phyloP scores from a whole-genome alignment of 2,329 filamentous ascomycete genomes.

The Colletotrichum truncatum region DNA sequence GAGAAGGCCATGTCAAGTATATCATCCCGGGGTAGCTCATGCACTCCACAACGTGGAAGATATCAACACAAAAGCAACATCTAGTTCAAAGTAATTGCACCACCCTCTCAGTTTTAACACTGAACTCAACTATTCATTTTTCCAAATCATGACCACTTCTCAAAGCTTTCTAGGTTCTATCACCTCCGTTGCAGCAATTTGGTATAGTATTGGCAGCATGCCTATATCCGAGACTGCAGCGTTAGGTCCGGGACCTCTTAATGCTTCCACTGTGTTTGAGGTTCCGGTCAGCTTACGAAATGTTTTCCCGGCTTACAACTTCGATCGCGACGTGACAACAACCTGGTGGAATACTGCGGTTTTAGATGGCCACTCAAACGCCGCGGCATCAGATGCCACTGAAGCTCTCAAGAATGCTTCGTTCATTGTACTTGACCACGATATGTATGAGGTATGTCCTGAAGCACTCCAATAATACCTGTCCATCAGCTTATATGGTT shows the following conservation, averaged over 20 bases:
- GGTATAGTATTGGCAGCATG: conserved; percentile 16
- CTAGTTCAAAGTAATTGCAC: too few relatives aligned
- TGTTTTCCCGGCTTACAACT: conserved; percentile 26
- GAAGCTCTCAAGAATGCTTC: neutral
- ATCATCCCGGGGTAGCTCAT: too few relatives aligned
- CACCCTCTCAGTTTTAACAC: too few relatives aligned
- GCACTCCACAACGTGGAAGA: too few relatives aligned
- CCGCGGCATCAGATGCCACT: neutral
- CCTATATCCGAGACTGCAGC: conserved; percentile 28
- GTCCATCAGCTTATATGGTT: fast-evolving
- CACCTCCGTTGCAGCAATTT: conserved; percentile 8
- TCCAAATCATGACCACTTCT: conserved; percentile 56
- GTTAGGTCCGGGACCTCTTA: conserved; percentile 34
- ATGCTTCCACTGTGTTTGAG: neutral
- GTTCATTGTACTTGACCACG: neutral
- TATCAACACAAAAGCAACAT: too few relatives aligned
- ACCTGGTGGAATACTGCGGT: conserved; percentile 28
- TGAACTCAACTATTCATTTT: too few relatives aligned
- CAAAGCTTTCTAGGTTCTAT: conserved; percentile 29
- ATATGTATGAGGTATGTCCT: neutral
- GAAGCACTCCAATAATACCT: too few relatives aligned
- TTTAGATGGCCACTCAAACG: conserved; percentile 4
- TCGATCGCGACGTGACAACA: conserved; percentile 30
- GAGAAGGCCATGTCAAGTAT: too few relatives aligned
- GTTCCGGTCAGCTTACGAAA: conserved; percentile 1